Evolutionary conservation across 805 yeast genomes (phyloP).

Genomic region (Starmerella geochares): DNA sequence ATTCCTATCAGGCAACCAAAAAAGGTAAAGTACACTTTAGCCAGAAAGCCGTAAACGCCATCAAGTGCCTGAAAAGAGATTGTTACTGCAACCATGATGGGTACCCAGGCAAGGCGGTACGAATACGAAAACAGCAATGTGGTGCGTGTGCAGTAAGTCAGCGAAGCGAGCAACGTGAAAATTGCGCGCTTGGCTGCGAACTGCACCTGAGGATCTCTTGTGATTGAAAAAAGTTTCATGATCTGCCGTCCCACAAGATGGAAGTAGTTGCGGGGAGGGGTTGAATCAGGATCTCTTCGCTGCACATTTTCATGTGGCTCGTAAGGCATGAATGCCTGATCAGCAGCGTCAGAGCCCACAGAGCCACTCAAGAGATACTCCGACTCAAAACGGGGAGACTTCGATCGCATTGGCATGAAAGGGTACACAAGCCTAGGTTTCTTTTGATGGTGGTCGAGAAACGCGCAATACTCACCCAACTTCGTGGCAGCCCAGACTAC

Average conservation of each 20-base stretch:
- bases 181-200: conserved; percentile 24
- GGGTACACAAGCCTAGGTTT: conserved; percentile 7
- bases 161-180: conserved; percentile 15
- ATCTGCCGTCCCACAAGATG: conserved; percentile 23
- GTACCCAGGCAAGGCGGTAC: conserved; percentile 27
- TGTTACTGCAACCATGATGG: conserved; percentile 28
- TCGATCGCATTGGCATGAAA: conserved; percentile 8
- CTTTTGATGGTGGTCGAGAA: conserved; percentile 7
- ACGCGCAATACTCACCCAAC: conserved; percentile 10
- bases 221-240: not conserved
- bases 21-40: conserved; percentile 25
- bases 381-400: conserved; percentile 11
- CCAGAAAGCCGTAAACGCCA: conserved; percentile 25
- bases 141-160: conserved; percentile 23
- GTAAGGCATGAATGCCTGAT: not conserved
- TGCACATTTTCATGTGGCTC: conserved; percentile 13
- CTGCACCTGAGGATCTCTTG: conserved; percentile 10
- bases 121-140: conserved; percentile 26
- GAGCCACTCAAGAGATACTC: conserved; percentile 6
- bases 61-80: conserved; percentile 29
- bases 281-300: conserved; percentile 27
- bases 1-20: conserved; percentile 28
- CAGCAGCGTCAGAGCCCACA: not conserved
- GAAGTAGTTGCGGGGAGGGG: conserved; percentile 25
- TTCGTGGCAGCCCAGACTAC: not conserved